These are phyloP conservation scores for Holtermanniella nyarrowii DNA, from an alignment of 768 basidiomycete genomes.

Conservation along the genomic window DNA sequence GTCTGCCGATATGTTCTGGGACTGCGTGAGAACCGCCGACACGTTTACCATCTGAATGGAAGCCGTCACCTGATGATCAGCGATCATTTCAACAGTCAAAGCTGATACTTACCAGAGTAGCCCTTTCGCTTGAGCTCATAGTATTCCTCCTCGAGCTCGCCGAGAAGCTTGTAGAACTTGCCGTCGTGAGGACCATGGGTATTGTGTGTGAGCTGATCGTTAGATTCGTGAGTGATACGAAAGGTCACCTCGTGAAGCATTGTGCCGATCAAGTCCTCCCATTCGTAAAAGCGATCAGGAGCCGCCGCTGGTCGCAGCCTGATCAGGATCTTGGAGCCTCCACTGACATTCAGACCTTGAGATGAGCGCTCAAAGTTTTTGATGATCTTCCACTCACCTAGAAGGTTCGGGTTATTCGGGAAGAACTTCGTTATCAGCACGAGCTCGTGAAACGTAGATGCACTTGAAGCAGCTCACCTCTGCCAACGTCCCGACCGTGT, in stretches of 20 bases:
- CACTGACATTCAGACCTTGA: conserved; percentile 48
- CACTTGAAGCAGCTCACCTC: conserved; percentile 21
- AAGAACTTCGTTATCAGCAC: conserved; percentile 11
- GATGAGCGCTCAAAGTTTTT: neutral
- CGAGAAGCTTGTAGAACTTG: conserved; percentile 43
- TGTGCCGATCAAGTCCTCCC: conserved; percentile 64
- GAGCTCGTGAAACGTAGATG: neutral
- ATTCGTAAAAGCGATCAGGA: conserved; percentile 61
- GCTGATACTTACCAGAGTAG: conserved; percentile 51
- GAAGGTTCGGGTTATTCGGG: conserved; percentile 24
- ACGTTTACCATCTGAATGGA: conserved; percentile 62
- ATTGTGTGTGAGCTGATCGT: conserved; percentile 67
- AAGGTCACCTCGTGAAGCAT: conserved; percentile 76
- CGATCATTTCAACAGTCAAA: neutral
- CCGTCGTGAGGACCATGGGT: conserved; percentile 81
- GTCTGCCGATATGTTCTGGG: conserved; percentile 54
- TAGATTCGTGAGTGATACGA: neutral
- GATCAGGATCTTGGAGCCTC: conserved; percentile 70
- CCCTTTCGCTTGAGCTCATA: conserved; percentile 66
- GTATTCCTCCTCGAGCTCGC: conserved; percentile 71
- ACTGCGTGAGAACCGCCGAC: conserved; percentile 60
- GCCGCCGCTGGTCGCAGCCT: conserved; percentile 63
- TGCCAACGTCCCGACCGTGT: conserved; percentile 47
- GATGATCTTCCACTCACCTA: conserved; percentile 7
- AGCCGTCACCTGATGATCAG: conserved; percentile 57